Evolutionary conservation across 176 grass and related monocot genomes (phyloP).

Genomic region (maize (Zea mays)): DNA sequence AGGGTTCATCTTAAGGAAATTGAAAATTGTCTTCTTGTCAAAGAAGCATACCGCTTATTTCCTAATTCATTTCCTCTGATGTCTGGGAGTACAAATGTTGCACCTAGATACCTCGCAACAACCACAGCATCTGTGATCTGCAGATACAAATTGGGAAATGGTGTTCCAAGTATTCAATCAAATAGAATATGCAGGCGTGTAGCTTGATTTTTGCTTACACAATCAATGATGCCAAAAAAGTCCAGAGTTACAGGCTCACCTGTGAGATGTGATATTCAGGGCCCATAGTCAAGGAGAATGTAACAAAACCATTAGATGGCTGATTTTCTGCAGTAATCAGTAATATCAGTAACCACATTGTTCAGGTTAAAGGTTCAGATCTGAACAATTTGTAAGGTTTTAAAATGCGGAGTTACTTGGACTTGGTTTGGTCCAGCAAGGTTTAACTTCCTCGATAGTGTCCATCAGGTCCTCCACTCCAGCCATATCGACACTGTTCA

Average conservation of each 20-base stretch:
- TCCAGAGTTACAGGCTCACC: slow-evolving; percentile 35
- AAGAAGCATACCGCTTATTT: slow-evolving; percentile 59
- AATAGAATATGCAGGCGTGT: not conserved
- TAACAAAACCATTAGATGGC: slow-evolving; percentile 65
- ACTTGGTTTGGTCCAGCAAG: slow-evolving; percentile 75
- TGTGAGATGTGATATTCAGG: slow-evolving; percentile 83
- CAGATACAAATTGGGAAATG: slow-evolving; percentile 21
- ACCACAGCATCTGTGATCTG: slow-evolving; percentile 91
- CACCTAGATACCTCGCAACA: slow-evolving; percentile 78
- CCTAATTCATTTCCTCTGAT: slow-evolving; percentile 86
- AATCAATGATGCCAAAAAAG: not conserved
- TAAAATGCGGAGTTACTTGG: slow-evolving; percentile 43
- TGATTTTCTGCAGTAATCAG: slow-evolving; percentile 43
- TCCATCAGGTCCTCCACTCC: slow-evolving; percentile 41
- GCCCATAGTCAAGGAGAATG: slow-evolving; percentile 70
- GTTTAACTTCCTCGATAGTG: slow-evolving; percentile 50
- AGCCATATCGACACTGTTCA: slow-evolving; percentile 14
- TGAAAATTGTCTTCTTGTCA: slow-evolving; percentile 10
- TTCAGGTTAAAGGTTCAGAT: slow-evolving; percentile 20
- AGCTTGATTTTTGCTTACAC: not conserved
- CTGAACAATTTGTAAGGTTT: not conserved
- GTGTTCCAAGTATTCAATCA: slow-evolving; percentile 1
- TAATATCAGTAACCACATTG: not conserved
- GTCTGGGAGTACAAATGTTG: slow-evolving; percentile 81
- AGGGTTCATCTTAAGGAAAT: slow-evolving; percentile 10